Percentiles rank a stretch among this genome's conserved stretches.
Conservation (phyloP, 2,329 filamentous ascomycete species). For the Coniella vitis region DNA sequence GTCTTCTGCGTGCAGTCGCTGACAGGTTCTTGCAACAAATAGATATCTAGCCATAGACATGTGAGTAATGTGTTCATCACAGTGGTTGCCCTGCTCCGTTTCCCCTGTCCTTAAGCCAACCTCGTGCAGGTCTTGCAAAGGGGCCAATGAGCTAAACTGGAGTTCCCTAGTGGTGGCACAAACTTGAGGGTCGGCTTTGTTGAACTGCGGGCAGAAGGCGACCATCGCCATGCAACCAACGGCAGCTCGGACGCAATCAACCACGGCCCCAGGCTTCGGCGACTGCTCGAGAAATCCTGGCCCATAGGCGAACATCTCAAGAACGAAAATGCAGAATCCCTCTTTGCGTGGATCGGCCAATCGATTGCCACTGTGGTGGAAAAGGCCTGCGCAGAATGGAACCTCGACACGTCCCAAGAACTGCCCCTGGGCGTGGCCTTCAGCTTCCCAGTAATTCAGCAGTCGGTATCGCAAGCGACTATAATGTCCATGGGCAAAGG, state of each 20-base stretch:
- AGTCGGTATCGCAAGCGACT: conserved; percentile 53
- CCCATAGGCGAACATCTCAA: conserved; percentile 68
- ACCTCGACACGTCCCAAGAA: conserved; percentile 35
- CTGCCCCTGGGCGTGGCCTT: conserved; percentile 64
- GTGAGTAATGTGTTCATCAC: conserved; percentile 39
- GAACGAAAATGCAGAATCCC: conserved; percentile 63
- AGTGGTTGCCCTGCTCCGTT: conserved; percentile 7
- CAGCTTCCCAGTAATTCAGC: conserved; percentile 63
- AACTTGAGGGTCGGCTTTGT: conserved; percentile 64
- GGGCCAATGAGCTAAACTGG: conserved; percentile 13
- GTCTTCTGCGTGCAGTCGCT: background rate
- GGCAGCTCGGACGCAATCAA: background rate
- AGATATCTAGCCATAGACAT: conserved; percentile 60
- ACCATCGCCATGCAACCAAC: background rate
- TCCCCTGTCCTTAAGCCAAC: no score
- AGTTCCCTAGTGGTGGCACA: conserved; percentile 53
- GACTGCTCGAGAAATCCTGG: conserved; percentile 64
- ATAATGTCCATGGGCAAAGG: conserved; percentile 67
- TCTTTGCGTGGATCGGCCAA: conserved; percentile 76
- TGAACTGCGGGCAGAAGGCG: conserved; percentile 43
- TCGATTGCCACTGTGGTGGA: conserved; percentile 68
- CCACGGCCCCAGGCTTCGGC: conserved; percentile 32
- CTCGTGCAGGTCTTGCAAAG: background rate
- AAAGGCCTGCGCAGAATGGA: conserved; percentile 42
- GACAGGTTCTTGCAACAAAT: conserved; percentile 11